Percentiles rank a stretch among this genome's conserved stretches.
Evolutionary conservation across 345 rosid species (phyloP).

Genomic region (Sapria himalayana): DNA sequence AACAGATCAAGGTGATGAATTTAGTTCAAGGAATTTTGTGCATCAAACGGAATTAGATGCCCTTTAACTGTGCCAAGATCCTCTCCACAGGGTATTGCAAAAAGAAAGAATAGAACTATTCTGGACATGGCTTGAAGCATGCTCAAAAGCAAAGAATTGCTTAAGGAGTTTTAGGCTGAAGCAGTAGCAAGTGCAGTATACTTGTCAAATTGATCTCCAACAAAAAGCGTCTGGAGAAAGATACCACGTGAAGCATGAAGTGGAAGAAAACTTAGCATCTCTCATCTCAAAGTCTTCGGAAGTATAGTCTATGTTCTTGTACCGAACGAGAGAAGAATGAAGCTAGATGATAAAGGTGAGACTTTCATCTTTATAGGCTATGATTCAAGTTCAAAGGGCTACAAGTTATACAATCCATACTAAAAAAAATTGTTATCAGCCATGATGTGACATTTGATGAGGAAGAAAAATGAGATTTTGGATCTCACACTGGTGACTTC

Average conservation of each 20-base stretch:
- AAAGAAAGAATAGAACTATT: background rate
- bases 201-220: background rate
- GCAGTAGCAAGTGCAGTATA: background rate
- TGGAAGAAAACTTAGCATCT: background rate
- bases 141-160: background rate
- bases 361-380: too few species aligned
- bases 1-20: background rate
- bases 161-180: background rate
- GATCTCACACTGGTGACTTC: too few species aligned
- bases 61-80: background rate
- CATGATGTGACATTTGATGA: too few species aligned
- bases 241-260: constrained; percentile 4
- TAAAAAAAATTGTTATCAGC: background rate
- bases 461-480: background rate
- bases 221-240: constrained; percentile 1
- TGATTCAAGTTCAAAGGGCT: background rate
- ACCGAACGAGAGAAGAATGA: background rate
- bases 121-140: background rate
- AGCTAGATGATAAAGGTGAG: background rate
- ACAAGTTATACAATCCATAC: background rate
- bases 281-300: background rate
- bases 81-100: background rate
- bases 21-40: constrained; percentile 3
- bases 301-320: constrained; percentile 4
- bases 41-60: background rate